Base-by-base conservation (phyloP, 176 grass and related monocot genomes). In the Ensete glaucum region DNA sequence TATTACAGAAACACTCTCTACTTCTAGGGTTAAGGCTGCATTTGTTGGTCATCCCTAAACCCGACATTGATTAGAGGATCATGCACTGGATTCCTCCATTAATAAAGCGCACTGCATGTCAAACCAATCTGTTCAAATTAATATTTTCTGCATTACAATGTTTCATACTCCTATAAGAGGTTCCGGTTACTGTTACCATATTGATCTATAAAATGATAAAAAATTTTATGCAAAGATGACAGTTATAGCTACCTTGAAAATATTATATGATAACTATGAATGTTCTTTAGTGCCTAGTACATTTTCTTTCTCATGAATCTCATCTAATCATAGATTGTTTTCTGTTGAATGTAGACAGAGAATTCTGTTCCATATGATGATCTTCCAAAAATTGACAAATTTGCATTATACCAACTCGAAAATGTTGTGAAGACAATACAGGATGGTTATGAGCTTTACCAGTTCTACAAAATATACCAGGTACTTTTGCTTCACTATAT, bases 401-500 rank as follows among this genome's bases (percentile, higher is more conserved):
- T 93, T 63, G 82, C 90, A 82, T 83, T 98, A 82, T 93, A 87
- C 80, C 94, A 98, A 86, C 78, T 98, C 69, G 86, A 91, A 85
- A 98, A 88, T 85, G 79, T 97, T 59, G 82, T 93, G 64, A 77
- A 82, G 75, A 85, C 85, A 62, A 90, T 97, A 73, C 90, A 85
- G 84, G 94, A 88, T 67, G 84, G 84, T 80, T 97, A 97, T 81
- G 94, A 97, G 22, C 83, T 77, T 66, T 93, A 91, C 59, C 84
- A 98, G 68, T 91, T 98, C 85, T 98, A 89, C 73, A 98, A 98
- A 89, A 90, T 93, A 82, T 98, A 88, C 56, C 94, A 98, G 94
- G 94, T 98, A 83, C 26, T 65, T 78, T 62, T 43, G 17, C 19
- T 68, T 58, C 67, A 57, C 1, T 57, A 29, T 50, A 19, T 34